phyloP scores from a whole-genome alignment of 2,329 filamentous ascomycete genomes.

The Plenodomus lindquistii region DNA sequence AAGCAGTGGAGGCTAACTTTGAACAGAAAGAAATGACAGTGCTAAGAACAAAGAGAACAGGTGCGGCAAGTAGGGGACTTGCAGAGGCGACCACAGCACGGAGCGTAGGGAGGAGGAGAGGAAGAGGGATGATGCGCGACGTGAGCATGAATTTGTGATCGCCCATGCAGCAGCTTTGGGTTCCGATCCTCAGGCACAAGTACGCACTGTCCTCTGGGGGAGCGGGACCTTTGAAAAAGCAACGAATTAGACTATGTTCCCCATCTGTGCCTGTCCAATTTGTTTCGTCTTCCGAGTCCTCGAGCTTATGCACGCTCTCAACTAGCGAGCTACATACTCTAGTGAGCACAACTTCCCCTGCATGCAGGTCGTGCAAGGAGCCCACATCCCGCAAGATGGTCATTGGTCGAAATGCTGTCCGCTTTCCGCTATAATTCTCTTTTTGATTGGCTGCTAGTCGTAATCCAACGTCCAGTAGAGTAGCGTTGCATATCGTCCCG shows the following conservation, averaged over 20 bases:
- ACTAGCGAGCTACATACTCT: no score
- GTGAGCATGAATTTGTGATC: constrained; percentile 41
- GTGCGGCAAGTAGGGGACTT: constrained; percentile 19
- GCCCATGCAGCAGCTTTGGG: constrained; percentile 32
- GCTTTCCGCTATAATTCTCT: constrained; percentile 8
- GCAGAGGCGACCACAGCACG: constrained; percentile 33
- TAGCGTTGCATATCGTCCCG: constrained; percentile 24
- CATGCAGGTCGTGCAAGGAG: constrained; percentile 26
- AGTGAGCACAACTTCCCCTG: constrained; percentile 37
- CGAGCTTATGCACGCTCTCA: constrained; percentile 37
- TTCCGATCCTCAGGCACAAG: constrained; percentile 30
- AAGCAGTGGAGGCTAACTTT: constrained; percentile 15
- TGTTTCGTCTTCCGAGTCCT: constrained; percentile 29
- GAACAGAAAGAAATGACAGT: constrained; percentile 10
- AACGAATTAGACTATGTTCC: constrained; percentile 32
- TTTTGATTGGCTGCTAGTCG: constrained; percentile 24
- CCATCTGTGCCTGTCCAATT: constrained; percentile 36
- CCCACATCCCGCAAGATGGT: constrained; percentile 9
- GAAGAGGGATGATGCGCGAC: constrained; percentile 25
- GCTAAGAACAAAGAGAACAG: constrained; percentile 9
- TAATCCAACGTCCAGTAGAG: constrained; percentile 19
- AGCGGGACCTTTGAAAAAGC: constrained; percentile 23
- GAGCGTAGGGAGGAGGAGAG: constrained; percentile 29
- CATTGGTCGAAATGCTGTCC: constrained; percentile 15
- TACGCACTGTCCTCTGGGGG: constrained; percentile 36